Percentiles rank a stretch among this genome's conserved stretches.
phyloP scores from a whole-genome alignment of 73 alveolate genomes.

The Effrenium voratum region DNA sequence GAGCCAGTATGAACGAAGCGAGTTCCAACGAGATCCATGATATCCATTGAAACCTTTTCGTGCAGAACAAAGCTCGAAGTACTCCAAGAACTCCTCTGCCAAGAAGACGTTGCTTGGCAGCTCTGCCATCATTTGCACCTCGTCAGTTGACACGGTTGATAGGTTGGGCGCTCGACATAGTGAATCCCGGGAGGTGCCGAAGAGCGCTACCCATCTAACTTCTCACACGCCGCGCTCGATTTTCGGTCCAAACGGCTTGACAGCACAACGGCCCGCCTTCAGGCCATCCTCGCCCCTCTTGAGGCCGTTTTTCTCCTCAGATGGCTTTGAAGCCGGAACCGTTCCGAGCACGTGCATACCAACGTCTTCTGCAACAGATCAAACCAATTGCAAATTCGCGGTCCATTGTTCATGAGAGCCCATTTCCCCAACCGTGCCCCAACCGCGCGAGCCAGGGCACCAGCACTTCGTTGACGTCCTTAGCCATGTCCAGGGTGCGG shows the following conservation, averaged over 20 bases:
- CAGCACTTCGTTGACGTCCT: conserved; percentile 70
- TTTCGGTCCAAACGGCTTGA: neutral
- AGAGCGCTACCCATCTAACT: neutral
- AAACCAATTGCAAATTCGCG: neutral
- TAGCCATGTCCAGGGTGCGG: conserved; percentile 86
- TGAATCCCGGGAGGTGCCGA: neutral
- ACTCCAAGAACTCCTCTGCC: conserved; percentile 92
- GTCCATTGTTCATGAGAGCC: neutral
- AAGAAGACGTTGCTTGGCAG: conserved; percentile 94
- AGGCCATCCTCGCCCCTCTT: conserved; percentile 74
- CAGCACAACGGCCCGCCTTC: neutral
- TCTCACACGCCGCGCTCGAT: neutral
- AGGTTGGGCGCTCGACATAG: neutral
- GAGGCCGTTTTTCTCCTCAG: conserved; percentile 74
- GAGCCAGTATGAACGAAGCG: neutral
- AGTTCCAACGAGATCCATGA: neutral
- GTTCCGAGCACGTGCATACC: too few relatives aligned
- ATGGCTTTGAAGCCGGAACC: neutral
- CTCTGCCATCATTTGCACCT: conserved; percentile 94
- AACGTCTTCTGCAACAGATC: too few relatives aligned
- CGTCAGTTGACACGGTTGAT: neutral
- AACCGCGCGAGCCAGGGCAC: neutral
- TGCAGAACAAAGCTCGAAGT: neutral
- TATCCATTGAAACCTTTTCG: neutral
- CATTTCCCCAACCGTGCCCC: neutral